Evolutionary conservation across 140 eudicot genomes (phyloP).

Genomic region (Ambrosia hybrid): DNA sequence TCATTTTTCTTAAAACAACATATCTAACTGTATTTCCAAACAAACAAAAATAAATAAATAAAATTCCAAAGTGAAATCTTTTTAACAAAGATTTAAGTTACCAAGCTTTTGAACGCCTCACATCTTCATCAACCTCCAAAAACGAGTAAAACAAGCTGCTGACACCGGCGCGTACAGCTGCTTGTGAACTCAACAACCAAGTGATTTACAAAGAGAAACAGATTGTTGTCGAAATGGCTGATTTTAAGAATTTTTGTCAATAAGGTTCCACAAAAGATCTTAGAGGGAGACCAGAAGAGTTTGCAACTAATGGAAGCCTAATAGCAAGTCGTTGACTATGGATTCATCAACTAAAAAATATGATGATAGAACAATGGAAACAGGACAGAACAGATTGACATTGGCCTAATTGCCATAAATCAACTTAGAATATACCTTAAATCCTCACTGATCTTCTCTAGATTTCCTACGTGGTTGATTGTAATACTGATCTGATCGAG

Average conservation of each 20-base stretch:
- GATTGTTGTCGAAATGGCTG: conserved; percentile 51
- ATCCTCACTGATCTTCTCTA: conserved; percentile 52
- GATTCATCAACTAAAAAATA: conserved; percentile 69
- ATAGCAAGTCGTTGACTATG: conserved; percentile 54
- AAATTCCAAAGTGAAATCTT: neutral
- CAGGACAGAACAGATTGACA: conserved; percentile 66
- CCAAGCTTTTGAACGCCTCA: conserved; percentile 11
- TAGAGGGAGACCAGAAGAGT: conserved; percentile 68
- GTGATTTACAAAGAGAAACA: conserved; percentile 49
- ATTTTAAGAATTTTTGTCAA: conserved; percentile 57
- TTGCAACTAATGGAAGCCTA: conserved; percentile 62
- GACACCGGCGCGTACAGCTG: conserved; percentile 32
- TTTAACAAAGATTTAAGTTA: no score
- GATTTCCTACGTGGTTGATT: conserved; percentile 75
- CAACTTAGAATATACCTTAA: no score
- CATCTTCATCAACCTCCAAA: conserved; percentile 23
- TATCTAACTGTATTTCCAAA: neutral
- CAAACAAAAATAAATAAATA: neutral
- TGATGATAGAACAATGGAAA: conserved; percentile 62
- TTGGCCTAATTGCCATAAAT: no score
- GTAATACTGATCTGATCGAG: conserved; percentile 51
- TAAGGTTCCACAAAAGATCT: conserved; percentile 55
- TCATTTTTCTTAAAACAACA: neutral
- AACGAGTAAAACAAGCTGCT: neutral
- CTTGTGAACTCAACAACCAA: no score